Evolutionary conservation across 1,284 basidiomycete species (phyloP).

Genomic region (Binderoboletus segoi): DNA sequence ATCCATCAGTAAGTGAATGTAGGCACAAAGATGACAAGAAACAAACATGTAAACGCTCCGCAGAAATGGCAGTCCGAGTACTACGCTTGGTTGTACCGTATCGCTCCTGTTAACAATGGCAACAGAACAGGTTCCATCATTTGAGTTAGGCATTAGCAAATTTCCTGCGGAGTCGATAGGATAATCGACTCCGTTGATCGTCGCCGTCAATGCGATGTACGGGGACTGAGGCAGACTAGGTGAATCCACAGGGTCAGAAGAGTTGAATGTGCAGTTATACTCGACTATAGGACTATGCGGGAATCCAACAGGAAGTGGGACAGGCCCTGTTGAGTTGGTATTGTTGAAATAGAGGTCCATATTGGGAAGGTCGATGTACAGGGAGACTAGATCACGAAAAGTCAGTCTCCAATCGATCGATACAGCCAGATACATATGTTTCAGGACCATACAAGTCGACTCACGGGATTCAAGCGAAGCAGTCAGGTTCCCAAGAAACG

Average conservation of each 20-base stretch:
- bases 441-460: neutral
- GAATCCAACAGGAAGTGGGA: constrained; percentile 13
- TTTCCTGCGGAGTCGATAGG: constrained; percentile 7
- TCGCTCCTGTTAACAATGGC: constrained; percentile 20
- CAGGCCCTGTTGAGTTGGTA: constrained; percentile 23
- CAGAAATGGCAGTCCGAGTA: constrained; percentile 31
- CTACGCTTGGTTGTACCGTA: constrained; percentile 7
- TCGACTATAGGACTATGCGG: neutral
- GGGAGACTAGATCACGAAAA: constrained; percentile 11
- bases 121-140: constrained; percentile 24
- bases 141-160: constrained; percentile 12
- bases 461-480: constrained; percentile 27
- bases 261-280: constrained; percentile 22
- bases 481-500: constrained; percentile 16
- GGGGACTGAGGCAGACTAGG: constrained; percentile 10
- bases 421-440: neutral
- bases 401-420: neutral
- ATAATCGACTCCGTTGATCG: constrained; percentile 37
- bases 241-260: neutral
- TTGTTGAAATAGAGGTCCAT: constrained; percentile 18
- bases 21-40: neutral
- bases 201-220: constrained; percentile 27
- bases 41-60: constrained; percentile 35
- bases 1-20: neutral
- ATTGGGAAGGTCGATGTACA: constrained; percentile 21